A percentile compares a stretch with the other conserved stretches of the same genome.
Evolutionary conservation across 345 rosid genomes (phyloP).

Genomic region (Ricinus communis): DNA sequence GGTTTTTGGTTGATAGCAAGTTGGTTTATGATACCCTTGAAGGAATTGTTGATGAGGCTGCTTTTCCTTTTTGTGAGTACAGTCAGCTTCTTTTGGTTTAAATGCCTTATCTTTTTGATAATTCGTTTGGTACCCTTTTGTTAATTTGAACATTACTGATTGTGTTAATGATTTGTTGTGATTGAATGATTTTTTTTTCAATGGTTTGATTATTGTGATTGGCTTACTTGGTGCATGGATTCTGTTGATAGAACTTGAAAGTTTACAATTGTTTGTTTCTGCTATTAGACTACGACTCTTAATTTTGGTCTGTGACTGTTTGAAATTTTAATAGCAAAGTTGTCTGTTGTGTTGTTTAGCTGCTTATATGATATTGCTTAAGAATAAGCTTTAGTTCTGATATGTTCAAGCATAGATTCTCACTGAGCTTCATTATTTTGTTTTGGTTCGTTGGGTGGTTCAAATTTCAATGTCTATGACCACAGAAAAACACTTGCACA

Average conservation of each 20-base stretch:
- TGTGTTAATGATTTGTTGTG: slow-evolving; percentile 1
- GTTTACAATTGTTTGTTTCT: no score
- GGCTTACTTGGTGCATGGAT: no score
- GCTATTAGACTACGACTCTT: no score
- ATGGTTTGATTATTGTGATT: no score
- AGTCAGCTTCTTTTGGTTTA: not conserved
- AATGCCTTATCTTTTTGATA: not conserved
- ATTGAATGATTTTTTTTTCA: no score
- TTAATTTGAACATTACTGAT: not conserved
- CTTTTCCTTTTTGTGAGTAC: slow-evolving; percentile 73
- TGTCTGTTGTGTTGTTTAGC: not conserved
- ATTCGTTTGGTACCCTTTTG: slow-evolving; percentile 4
- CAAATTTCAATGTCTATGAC: no score
- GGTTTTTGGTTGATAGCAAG: slow-evolving; percentile 86
- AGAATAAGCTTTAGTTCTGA: not conserved
- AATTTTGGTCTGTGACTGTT: no score
- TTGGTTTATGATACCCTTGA: slow-evolving; percentile 91
- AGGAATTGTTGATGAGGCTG: slow-evolving; percentile 54
- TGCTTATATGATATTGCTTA: not conserved
- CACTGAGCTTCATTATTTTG: not conserved
- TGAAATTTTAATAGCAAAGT: no score
- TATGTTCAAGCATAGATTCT: not conserved
- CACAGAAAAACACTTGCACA: not conserved
- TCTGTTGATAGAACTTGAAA: no score
- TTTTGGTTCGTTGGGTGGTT: not conserved